Conservation (phyloP, 306 rosid species). For the Trifolium fragiferum region DNA sequence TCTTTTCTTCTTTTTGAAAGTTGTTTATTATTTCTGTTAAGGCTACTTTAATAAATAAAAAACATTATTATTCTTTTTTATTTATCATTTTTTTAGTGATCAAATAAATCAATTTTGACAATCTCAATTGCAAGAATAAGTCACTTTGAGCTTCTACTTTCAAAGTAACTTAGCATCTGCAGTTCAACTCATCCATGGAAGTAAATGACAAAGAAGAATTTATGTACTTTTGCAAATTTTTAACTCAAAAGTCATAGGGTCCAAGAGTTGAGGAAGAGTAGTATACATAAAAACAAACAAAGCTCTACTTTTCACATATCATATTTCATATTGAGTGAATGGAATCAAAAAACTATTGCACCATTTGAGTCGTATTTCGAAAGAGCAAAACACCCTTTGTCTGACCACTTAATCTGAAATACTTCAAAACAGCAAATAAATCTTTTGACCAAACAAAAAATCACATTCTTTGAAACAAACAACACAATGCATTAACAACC, state of each 20-base stretch:
- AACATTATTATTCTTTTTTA: no score
- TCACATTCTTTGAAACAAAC: constrained; percentile 4
- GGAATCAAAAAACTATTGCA: constrained; percentile 4
- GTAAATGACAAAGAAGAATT: not conserved
- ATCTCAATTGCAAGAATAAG: not conserved
- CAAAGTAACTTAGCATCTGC: not conserved
- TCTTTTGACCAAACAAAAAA: not conserved
- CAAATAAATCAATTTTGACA: no score
- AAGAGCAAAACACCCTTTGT: not conserved
- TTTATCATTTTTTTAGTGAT: no score
- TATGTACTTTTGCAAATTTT: not conserved
- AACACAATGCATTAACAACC: not conserved
- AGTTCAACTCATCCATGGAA: no score
- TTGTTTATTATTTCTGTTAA: no score
- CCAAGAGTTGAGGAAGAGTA: not conserved
- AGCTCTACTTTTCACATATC: not conserved
- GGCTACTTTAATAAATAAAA: no score
- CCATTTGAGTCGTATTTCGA: not conserved
- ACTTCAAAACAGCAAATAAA: constrained; percentile 32
- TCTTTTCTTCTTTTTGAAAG: no score
- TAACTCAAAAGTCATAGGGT: not conserved
- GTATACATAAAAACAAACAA: not conserved
- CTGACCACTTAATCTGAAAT: not conserved
- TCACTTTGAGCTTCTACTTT: not conserved
- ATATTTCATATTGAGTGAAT: not conserved